phyloP scores from a whole-genome alignment of 2,329 filamentous ascomycete genomes.

The Sarocladium strictum region DNA sequence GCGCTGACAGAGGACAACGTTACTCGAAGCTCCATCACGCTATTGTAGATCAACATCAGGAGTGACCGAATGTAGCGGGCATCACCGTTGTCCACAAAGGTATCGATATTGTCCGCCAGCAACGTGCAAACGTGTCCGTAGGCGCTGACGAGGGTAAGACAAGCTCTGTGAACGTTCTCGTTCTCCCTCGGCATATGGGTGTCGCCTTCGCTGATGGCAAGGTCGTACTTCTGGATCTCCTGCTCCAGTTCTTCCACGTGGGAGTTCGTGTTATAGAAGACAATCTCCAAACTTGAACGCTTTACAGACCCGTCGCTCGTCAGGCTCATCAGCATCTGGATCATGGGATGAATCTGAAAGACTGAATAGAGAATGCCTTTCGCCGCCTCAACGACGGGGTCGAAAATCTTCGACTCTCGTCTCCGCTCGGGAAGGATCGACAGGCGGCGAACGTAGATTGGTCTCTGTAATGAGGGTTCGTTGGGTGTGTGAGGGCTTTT shows the following conservation, averaged over 20 bases:
- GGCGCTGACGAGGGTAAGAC: conserved; percentile 56
- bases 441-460: conserved; percentile 57
- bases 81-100: conserved; percentile 59
- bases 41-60: conserved; percentile 58
- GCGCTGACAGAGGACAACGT: conserved; percentile 35
- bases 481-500: conserved; percentile 56
- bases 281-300: conserved; percentile 58
- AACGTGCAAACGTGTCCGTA: conserved; percentile 61
- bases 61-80: conserved; percentile 61
- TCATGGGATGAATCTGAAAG: conserved; percentile 63
- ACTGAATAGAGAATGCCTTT: conserved; percentile 63
- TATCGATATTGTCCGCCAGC: conserved; percentile 55
- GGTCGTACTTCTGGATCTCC: conserved; percentile 57
- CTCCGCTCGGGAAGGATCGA: conserved; percentile 59
- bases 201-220: conserved; percentile 39
- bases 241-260: conserved; percentile 61
- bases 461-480: conserved; percentile 50
- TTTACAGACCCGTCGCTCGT: conserved; percentile 55
- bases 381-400: conserved; percentile 58
- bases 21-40: conserved; percentile 60
- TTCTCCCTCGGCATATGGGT: conserved; percentile 47
- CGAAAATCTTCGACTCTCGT: conserved; percentile 54
- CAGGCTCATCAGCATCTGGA: conserved; percentile 58
- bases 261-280: conserved; percentile 62
- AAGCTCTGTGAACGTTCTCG: conserved; percentile 58